Evolutionary conservation across 352 stramenopile genomes (phyloP), one percentile per base, ranked within the genome.

Genomic region (Lagenidium sp.): DNA sequence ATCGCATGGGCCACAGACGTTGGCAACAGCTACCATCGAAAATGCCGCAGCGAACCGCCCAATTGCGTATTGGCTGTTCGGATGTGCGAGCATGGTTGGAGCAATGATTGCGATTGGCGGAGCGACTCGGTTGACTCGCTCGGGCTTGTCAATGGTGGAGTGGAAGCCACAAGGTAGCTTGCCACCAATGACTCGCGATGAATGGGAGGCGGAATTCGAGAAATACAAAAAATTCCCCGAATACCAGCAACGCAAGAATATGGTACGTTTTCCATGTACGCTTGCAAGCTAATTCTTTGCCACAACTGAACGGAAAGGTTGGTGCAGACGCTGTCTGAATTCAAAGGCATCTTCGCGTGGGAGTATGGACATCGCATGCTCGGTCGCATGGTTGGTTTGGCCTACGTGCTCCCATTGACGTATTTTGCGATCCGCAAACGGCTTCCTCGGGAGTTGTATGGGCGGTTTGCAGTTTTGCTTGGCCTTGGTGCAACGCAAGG

Each of bases 181-280:
- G 24, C 95, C 95, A 35, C 96, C 96, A 7, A 84, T 95, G 29
- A 97, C 69, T 15, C 40, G 72, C 0, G 82, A 79, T 21, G 96
- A 98, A 55, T 99, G 97, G 97, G 44, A 96, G 48, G 62, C 48
- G 0, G 96, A 99, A 70, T 99, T 99, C 51, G 87, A 95, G 22
- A 82, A 95, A 36, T 99, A 99, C 81, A 99, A 99, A 63, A 53
- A 92, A 50, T 99, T 96, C 66, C 96, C 96, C 1, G 97, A 99
- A 67, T 99, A 82, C 66, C 82, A 98, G 67, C 94, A 98, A 66
- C 90, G 96, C 43, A 80, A 93, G 53, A 76, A 77, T 53, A 93
- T 91, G 75, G 68, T 94, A 49, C 51, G 65, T 25, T 4, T 6
- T 3, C 19, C 7, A 50, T 16, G 4, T 48, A 15, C 36, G 28